Base-by-base conservation (phyloP, 148 eudicot genomes). In the Persicaria maculosa region DNA sequence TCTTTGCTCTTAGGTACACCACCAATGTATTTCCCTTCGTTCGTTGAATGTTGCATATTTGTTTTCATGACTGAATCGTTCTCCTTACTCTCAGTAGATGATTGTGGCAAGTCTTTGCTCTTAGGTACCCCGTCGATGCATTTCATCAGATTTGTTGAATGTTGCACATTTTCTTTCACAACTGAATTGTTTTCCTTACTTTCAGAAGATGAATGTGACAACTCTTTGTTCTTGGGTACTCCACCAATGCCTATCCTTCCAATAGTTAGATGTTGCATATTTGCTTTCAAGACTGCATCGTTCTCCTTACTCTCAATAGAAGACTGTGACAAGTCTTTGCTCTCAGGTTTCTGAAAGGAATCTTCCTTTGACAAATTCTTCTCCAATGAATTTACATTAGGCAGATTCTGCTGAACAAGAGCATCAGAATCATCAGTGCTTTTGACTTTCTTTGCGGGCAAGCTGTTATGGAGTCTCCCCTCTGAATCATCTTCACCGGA, bases 391-490 rank as follows among this genome's bases (percentile, higher is more conserved):
- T 31, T 44, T 64, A 22, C n/a, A 9, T 64, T 22, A 6, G 7
- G 69, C 31, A 64, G 69, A 64, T 40, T 64, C 7, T 36, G 69
- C 45, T 64, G 69, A 64, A 12, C 46, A 64, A 40, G 17, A 36
- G 4, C 69, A 64, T 40, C 6, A 7, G 69, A 64, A 36, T 36
- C 69, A 64, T 31, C 69, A 36, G 69, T 36, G 69, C 45, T 36
- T 64, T 31, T 64, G 69, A 64, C 7, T 64, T 11, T 36, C 25
- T 64, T 64, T 64, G 17, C 7, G 40, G 46, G 45, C 25, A 31
- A 31, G 17, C 9, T 78, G 55, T 71, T 85, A 73, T 73, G 80
- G 50, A 69, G 54, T 45, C 50, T 68, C 47, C 17, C 77, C 12
- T 46, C 61, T 4, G 17, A 22, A 36, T 15, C 64, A 17, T 53